A percentile compares a stretch with the other conserved stretches of the same genome.
These are phyloP conservation scores for Penicillium flavigenum DNA, from an alignment of 495 filamentous ascomycete species.

Conservation along the genomic window DNA sequence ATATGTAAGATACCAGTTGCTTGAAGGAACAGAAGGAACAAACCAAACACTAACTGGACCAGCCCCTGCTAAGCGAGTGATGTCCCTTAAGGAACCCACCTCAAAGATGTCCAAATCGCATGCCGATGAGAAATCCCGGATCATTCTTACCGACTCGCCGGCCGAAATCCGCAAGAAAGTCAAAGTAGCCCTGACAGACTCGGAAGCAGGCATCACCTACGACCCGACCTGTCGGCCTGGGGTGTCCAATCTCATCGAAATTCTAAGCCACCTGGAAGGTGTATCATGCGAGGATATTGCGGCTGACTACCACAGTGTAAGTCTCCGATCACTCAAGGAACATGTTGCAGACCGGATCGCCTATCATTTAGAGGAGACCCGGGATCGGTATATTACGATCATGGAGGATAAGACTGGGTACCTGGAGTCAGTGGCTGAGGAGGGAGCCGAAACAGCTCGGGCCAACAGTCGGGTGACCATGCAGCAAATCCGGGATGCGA, in stretches of 20 bases:
- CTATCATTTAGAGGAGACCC: constrained; percentile 53
- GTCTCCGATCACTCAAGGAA: constrained; percentile 64
- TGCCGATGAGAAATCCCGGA: constrained; percentile 63
- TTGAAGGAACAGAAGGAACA: neutral
- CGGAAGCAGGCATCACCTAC: constrained; percentile 59
- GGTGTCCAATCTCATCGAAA: constrained; percentile 79
- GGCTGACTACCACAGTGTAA: constrained; percentile 46
- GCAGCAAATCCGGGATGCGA: constrained; percentile 55
- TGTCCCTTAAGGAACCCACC: constrained; percentile 76
- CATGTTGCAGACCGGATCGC: constrained; percentile 56
- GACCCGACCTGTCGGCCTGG: constrained; percentile 71
- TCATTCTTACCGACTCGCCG: constrained; percentile 72
- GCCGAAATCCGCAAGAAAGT: constrained; percentile 65
- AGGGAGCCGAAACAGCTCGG: constrained; percentile 60
- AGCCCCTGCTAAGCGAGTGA: constrained; percentile 79
- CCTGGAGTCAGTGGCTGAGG: constrained; percentile 57
- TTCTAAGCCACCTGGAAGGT: constrained; percentile 65
- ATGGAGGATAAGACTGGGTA: constrained; percentile 49
- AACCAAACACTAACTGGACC: constrained; percentile 9
- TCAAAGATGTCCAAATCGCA: constrained; percentile 95
- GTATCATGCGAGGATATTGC: constrained; percentile 57
- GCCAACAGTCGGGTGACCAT: constrained; percentile 69
- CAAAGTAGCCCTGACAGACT: constrained; percentile 75
- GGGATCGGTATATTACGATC: constrained; percentile 59
- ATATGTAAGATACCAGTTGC: constrained; percentile 58